Conservation (phyloP, 306 rosid species). For the Acacia crassicarpa region DNA sequence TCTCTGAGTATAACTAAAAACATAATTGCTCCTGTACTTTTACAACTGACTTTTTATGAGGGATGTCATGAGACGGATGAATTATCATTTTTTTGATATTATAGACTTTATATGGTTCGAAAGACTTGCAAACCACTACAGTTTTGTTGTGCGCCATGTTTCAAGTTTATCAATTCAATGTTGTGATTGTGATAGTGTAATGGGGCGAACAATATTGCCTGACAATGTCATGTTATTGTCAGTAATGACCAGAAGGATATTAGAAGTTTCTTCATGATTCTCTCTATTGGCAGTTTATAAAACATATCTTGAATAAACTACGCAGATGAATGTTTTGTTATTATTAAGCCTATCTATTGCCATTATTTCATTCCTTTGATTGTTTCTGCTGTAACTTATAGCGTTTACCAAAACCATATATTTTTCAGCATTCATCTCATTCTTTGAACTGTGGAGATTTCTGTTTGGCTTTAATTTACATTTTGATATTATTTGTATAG, state of each 20-base stretch:
- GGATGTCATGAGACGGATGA: background rate
- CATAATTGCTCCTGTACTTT: background rate
- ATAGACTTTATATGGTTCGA: background rate
- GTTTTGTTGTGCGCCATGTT: background rate
- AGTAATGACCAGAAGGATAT: constrained; percentile 15
- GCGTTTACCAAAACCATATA: background rate
- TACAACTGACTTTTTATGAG: constrained; percentile 10
- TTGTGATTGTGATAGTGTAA: constrained; percentile 10
- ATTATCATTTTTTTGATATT: background rate
- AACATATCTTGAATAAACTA: constrained; percentile 15
- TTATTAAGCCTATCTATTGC: background rate
- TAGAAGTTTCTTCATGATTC: constrained; percentile 20
- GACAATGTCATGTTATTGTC: background rate
- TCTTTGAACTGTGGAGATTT: constrained; percentile 1
- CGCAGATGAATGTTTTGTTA: background rate
- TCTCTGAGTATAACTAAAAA: constrained; percentile 2
- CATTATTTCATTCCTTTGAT: constrained; percentile 2
- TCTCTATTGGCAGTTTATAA: background rate
- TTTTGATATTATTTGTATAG: background rate
- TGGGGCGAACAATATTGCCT: background rate
- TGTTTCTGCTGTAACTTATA: background rate
- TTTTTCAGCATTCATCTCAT: background rate
- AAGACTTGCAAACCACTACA: background rate
- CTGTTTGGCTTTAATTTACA: background rate
- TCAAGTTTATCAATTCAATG: background rate